phyloP scores from a whole-genome alignment of 2,329 filamentous ascomycete species.

The Epichloe elymi region DNA sequence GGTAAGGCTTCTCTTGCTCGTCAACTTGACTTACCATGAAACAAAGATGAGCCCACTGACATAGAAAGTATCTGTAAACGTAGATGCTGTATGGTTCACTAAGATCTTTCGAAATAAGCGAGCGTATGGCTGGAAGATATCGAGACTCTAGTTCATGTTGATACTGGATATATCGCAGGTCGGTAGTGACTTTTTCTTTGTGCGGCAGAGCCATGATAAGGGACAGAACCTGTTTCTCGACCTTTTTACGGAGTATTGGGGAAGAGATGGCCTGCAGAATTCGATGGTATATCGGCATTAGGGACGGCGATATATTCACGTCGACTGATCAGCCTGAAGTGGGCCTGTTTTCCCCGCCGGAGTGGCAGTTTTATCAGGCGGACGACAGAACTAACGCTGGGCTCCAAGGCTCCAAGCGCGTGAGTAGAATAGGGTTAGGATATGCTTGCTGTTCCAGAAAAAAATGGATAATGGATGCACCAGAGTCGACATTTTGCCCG shows the following conservation, averaged over 20 bases:
- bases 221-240: neutral
- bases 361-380: neutral
- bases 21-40: constrained; percentile 55
- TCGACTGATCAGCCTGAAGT: neutral
- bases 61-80: constrained; percentile 95
- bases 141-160: constrained; percentile 45
- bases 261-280: neutral
- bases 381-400: neutral
- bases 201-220: constrained; percentile 21
- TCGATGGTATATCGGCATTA: neutral
- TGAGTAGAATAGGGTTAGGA: no score
- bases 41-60: constrained; percentile 96
- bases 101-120: constrained; percentile 87
- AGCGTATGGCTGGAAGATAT: constrained; percentile 75
- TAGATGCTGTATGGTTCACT: constrained; percentile 99
- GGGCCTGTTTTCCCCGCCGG: neutral
- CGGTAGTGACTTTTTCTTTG: constrained; percentile 25
- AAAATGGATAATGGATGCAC: no score
- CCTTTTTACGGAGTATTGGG: neutral
- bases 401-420: neutral
- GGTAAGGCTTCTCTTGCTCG: neutral
- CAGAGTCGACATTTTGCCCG: no score
- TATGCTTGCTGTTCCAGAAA: no score
- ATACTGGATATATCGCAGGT: constrained; percentile 49
- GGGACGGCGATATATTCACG: neutral